A percentile compares a stretch with the other conserved stretches of the same genome.
Evolutionary conservation across 23 red algal genomes (phyloP).

Genomic region (Pyropia yezoensis): DNA sequence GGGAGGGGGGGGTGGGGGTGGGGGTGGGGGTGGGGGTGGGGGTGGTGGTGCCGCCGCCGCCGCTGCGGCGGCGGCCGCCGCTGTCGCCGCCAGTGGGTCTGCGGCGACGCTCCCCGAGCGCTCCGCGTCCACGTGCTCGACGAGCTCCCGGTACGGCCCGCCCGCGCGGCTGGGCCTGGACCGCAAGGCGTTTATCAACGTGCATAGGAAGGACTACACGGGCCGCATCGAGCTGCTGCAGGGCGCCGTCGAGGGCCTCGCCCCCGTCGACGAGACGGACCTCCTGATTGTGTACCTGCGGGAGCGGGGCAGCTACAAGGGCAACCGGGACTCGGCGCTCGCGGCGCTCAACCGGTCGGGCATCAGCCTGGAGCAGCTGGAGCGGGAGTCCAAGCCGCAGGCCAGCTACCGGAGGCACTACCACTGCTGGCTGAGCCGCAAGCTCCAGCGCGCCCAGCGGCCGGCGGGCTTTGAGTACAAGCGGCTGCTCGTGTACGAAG

Average conservation of each 20-base stretch:
- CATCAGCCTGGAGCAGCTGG: conserved; percentile 51
- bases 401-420: conserved; percentile 76
- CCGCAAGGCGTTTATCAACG: conserved; percentile 75
- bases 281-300: conserved; percentile 72
- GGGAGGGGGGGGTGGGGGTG: too few species aligned
- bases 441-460: conserved; percentile 41
- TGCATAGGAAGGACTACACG: conserved; percentile 79
- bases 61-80: too few species aligned
- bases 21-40: too few species aligned
- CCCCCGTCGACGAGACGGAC: conserved; percentile 67
- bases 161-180: conserved; percentile 45
- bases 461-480: conserved; percentile 87
- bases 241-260: conserved; percentile 57
- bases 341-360: conserved; percentile 62
- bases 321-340: conserved; percentile 66
- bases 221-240: conserved; percentile 74
- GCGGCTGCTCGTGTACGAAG: conserved; percentile 81
- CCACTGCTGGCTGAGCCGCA: conserved; percentile 65
- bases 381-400: conserved; percentile 66
- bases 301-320: conserved; percentile 68
- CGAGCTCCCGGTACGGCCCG: conserved; percentile 25
- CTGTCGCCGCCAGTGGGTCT: too few species aligned
- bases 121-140: not conserved
- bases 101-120: too few species aligned
- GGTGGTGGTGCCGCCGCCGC: too few species aligned